Evolutionary conservation across 352 stramenopile genomes (phyloP).

Genomic region (Discostella stelligera): DNA sequence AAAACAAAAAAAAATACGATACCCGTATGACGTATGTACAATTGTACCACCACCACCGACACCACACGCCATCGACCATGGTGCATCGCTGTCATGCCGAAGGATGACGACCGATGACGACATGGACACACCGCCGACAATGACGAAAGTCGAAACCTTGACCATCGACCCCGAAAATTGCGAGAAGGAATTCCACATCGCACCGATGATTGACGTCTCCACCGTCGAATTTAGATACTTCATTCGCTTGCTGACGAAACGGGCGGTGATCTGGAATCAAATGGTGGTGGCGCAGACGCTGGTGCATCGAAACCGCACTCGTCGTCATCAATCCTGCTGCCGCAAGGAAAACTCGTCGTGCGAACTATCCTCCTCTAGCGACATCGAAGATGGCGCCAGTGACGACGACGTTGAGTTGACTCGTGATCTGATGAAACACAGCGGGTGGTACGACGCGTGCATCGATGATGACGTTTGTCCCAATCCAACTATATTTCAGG

Average conservation of each 20-base stretch:
- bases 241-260: slow-evolving; percentile 66
- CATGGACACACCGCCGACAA: neutral
- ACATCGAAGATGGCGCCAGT: slow-evolving; percentile 5
- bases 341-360: slow-evolving; percentile 15
- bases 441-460: slow-evolving; percentile 39
- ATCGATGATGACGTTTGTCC: slow-evolving; percentile 52
- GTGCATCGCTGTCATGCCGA: too few relatives aligned
- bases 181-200: slow-evolving; percentile 65
- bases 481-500: slow-evolving; percentile 74
- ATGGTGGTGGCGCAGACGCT: slow-evolving; percentile 77
- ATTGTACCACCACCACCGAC: too few relatives aligned
- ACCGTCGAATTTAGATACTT: slow-evolving; percentile 74
- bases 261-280: slow-evolving; percentile 68
- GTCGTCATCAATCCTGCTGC: neutral
- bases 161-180: neutral
- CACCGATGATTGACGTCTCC: slow-evolving; percentile 75
- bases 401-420: slow-evolving; percentile 29
- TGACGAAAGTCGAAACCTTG: neutral
- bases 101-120: neutral
- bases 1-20: neutral
- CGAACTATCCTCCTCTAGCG: slow-evolving; percentile 18
- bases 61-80: too few relatives aligned
- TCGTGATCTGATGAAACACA: slow-evolving; percentile 30
- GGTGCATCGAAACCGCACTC: slow-evolving; percentile 27
- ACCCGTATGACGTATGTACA: too few relatives aligned